These are phyloP conservation scores for Ceratocystis papillata DNA, from an alignment of 2,329 filamentous ascomycete species.

Conservation along the genomic window DNA sequence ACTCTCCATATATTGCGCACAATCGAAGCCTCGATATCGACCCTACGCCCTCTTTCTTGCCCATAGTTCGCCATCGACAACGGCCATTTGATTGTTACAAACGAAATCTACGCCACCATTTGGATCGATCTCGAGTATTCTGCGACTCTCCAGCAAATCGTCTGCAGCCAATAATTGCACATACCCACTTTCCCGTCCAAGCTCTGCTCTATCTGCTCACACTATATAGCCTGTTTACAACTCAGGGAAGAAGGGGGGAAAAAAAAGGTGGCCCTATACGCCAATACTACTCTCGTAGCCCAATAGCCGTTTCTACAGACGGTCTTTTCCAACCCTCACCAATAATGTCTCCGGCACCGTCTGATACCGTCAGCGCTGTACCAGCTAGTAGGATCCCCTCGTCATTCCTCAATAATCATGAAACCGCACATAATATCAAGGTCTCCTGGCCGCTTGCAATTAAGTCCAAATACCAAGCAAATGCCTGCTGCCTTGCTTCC, in stretches of 20 bases:
- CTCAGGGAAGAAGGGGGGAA: background rate
- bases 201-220: background rate
- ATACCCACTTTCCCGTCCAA: background rate
- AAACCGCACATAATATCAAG: background rate
- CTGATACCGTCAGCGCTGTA: conserved; percentile 19
- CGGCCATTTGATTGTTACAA: background rate
- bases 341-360: conserved; percentile 19
- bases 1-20: background rate
- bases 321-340: conserved; percentile 2
- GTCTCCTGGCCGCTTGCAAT: background rate
- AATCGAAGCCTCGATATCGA: background rate
- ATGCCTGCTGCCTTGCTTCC: background rate
- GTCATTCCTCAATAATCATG: background rate
- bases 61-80: background rate
- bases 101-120: background rate
- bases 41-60: background rate
- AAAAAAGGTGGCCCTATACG: background rate
- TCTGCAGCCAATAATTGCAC: background rate
- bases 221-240: background rate
- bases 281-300: background rate
- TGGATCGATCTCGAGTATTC: background rate
- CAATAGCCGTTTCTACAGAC: conserved; percentile 3
- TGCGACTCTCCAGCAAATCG: background rate
- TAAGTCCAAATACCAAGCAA: background rate
- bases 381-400: conserved; percentile 17